These are phyloP conservation scores for Parastagonospora nodorum DNA, from an alignment of 2,329 filamentous ascomycete species.

Conservation along the genomic window DNA sequence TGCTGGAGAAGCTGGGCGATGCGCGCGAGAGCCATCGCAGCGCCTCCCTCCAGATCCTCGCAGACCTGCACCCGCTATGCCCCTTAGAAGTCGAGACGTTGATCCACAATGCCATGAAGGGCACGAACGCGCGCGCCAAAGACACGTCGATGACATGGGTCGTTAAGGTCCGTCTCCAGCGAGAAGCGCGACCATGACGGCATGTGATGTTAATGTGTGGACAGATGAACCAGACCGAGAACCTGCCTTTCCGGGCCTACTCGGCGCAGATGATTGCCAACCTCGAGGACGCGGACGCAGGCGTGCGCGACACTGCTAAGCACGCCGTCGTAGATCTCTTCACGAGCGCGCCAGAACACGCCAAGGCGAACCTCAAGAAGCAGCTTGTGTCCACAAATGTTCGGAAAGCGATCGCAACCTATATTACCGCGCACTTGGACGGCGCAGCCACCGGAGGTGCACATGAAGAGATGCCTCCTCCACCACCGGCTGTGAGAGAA, in stretches of 20 bases:
- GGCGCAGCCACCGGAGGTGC: constrained; percentile 60
- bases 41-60: constrained; percentile 74
- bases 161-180: constrained; percentile 62
- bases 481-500: constrained; percentile 25
- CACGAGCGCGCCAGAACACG: constrained; percentile 69
- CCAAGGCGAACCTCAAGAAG: constrained; percentile 86
- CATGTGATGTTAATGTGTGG: background rate
- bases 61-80: constrained; percentile 74
- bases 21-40: constrained; percentile 82
- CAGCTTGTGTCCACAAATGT: constrained; percentile 85
- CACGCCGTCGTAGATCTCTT: constrained; percentile 85
- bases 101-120: constrained; percentile 75
- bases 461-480: constrained; percentile 30
- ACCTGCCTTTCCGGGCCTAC: constrained; percentile 80
- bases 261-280: constrained; percentile 83
- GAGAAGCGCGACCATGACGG: background rate
- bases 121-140: constrained; percentile 83
- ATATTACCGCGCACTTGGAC: constrained; percentile 77
- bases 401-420: constrained; percentile 80
- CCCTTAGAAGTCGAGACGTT: constrained; percentile 77
- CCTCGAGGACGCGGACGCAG: constrained; percentile 86
- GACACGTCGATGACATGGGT: constrained; percentile 87
- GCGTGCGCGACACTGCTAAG: constrained; percentile 85
- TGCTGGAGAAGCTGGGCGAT: constrained; percentile 86
- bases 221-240: constrained; percentile 80